Evolutionary conservation across 2,329 filamentous ascomycete genomes (phyloP).

Genomic region (Stachybotrys echinatus): DNA sequence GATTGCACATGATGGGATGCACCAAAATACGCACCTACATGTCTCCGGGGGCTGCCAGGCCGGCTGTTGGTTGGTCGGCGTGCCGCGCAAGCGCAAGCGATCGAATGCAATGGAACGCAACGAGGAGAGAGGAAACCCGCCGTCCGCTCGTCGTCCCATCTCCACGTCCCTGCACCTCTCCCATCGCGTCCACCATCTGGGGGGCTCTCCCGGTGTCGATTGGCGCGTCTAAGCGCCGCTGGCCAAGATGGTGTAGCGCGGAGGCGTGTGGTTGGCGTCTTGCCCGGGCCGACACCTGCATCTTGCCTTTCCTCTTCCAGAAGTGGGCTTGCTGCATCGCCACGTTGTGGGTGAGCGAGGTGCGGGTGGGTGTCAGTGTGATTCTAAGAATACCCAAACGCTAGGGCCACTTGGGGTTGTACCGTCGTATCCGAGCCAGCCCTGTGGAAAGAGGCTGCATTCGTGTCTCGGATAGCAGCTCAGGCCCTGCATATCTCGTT

Average conservation of each 20-base stretch:
- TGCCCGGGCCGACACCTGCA: too few relatives aligned
- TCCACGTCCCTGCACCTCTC: too few relatives aligned
- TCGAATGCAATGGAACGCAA: too few relatives aligned
- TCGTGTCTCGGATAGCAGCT: background rate
- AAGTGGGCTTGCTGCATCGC: background rate
- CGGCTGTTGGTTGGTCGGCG: too few relatives aligned
- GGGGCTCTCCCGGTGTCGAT: background rate
- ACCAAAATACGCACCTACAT: too few relatives aligned
- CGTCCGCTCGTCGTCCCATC: too few relatives aligned
- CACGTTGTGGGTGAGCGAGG: background rate
- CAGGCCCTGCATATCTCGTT: background rate
- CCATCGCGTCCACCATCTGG: too few relatives aligned
- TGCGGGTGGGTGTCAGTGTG: background rate
- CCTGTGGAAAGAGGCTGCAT: background rate
- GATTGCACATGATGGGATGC: too few relatives aligned
- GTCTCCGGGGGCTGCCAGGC: too few relatives aligned
- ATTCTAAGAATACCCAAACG: background rate
- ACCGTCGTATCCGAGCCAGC: background rate
- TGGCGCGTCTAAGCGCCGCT: background rate
- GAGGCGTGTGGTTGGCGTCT: background rate
- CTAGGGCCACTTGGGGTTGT: background rate
- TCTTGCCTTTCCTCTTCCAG: background rate
- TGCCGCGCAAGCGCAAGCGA: too few relatives aligned
- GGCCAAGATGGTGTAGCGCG: background rate
- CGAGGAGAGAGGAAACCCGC: too few relatives aligned